Evolutionary conservation across 768 basidiomycete genomes (phyloP).

Genomic region (Megacollybia marginata): DNA sequence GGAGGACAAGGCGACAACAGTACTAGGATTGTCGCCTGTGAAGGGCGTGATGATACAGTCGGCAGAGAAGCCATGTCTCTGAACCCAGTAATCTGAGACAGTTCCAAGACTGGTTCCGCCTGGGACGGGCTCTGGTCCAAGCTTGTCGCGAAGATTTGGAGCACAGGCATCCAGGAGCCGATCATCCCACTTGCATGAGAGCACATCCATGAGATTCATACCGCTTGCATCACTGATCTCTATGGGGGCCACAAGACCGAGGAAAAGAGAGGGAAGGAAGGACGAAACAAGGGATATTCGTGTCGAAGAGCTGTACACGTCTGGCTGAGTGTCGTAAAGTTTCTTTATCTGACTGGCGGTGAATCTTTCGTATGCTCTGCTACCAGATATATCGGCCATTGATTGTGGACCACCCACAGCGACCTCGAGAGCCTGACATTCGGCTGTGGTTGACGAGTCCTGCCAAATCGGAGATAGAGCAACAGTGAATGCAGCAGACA

Average conservation of each 20-base stretch:
- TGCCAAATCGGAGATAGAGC: slow-evolving; percentile 81
- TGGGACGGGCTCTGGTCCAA: slow-evolving; percentile 71
- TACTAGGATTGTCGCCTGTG: slow-evolving; percentile 87
- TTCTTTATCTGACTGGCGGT: slow-evolving; percentile 80
- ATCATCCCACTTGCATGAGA: slow-evolving; percentile 69
- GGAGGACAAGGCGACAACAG: slow-evolving; percentile 59
- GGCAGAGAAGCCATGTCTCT: slow-evolving; percentile 67
- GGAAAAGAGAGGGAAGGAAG: slow-evolving; percentile 77
- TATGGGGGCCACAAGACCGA: slow-evolving; percentile 70
- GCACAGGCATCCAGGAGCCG: slow-evolving; percentile 60
- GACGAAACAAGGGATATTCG: slow-evolving; percentile 78
- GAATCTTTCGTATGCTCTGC: slow-evolving; percentile 82
- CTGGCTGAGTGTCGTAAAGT: slow-evolving; percentile 47
- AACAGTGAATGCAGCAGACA: slow-evolving; percentile 59
- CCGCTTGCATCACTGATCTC: slow-evolving; percentile 88
- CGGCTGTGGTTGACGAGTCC: slow-evolving; percentile 75
- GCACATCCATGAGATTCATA: slow-evolving; percentile 82
- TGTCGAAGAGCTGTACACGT: slow-evolving; percentile 50
- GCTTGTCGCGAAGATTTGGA: slow-evolving; percentile 53
- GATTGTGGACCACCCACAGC: slow-evolving; percentile 62
- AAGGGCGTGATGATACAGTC: slow-evolving; percentile 79
- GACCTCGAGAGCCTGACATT: slow-evolving; percentile 64
- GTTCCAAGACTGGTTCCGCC: slow-evolving; percentile 63
- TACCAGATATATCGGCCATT: slow-evolving; percentile 72
- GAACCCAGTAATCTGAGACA: slow-evolving; percentile 63